These are phyloP conservation scores for Acorus calamus DNA, from an alignment of 106 monocot genomes.

Conservation along the genomic window DNA sequence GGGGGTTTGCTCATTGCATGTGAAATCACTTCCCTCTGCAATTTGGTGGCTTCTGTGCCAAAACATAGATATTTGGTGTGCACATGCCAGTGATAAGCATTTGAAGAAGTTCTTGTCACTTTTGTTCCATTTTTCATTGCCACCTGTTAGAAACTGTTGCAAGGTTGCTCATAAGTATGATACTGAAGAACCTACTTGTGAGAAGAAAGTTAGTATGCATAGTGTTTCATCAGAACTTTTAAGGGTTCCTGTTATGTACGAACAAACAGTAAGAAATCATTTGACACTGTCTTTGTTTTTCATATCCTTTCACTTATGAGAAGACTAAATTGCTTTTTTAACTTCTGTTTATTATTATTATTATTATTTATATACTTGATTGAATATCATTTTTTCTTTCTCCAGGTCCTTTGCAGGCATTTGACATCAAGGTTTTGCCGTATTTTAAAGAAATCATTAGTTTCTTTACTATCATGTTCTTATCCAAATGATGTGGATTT, in stretches of 20 bases:
- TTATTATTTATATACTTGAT: not conserved
- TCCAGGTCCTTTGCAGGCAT: constrained; percentile 43
- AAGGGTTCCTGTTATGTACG: constrained; percentile 36
- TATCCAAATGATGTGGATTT: constrained; percentile 22
- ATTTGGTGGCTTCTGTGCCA: constrained; percentile 70
- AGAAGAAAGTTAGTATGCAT: constrained; percentile 20
- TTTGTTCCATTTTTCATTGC: constrained; percentile 31
- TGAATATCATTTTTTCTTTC: constrained; percentile 1
- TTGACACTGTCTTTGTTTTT: not conserved
- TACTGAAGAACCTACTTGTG: not conserved
- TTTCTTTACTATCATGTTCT: constrained; percentile 12
- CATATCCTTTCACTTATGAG: not conserved
- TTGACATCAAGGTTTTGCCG: constrained; percentile 41
- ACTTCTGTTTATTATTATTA: not conserved
- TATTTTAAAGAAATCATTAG: constrained; percentile 40
- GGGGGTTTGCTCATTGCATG: constrained; percentile 51
- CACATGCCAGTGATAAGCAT: constrained; percentile 41
- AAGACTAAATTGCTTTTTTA: not conserved
- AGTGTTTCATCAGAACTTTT: constrained; percentile 55
- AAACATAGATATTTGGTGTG: constrained; percentile 70
- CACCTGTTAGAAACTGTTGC: constrained; percentile 3
- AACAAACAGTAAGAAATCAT: constrained; percentile 49
- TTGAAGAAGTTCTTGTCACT: constrained; percentile 48
- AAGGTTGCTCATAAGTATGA: constrained; percentile 4
- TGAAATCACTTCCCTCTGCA: constrained; percentile 41